These are phyloP conservation scores for Yarrowia keelungensis DNA, from an alignment of 805 yeast genomes.

Conservation along the genomic window DNA sequence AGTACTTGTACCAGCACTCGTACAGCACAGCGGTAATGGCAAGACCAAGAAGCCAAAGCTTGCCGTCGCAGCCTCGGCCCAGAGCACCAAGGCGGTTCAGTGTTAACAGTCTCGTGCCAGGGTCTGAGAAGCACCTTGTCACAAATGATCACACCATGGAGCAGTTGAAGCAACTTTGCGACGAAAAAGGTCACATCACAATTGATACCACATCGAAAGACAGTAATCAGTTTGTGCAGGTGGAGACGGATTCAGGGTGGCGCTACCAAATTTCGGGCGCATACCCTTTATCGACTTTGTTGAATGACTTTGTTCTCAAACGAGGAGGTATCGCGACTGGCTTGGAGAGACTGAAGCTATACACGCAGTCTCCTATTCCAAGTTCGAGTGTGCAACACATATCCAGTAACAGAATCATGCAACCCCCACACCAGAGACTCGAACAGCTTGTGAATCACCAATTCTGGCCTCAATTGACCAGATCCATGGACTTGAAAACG, in stretches of 20 bases:
- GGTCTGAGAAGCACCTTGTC: neutral
- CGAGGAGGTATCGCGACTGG: constrained; percentile 71
- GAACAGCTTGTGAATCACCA: constrained; percentile 73
- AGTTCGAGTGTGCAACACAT: neutral
- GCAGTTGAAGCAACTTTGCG: constrained; percentile 81
- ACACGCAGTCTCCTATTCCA: neutral
- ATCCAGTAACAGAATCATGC: constrained; percentile 47
- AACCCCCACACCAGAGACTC: constrained; percentile 83
- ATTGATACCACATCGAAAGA: constrained; percentile 72
- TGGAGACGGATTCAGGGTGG: constrained; percentile 84
- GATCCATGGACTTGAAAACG: constrained; percentile 67
- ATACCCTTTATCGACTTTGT: constrained; percentile 81
- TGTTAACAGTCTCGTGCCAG: neutral
- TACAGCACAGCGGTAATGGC: neutral
- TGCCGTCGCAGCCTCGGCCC: constrained; percentile 5
- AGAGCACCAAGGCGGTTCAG: constrained; percentile 7
- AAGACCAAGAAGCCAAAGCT: constrained; percentile 12
- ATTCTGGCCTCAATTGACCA: constrained; percentile 82
- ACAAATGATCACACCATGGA: constrained; percentile 9
- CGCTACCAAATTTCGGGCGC: constrained; percentile 86
- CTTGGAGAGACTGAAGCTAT: neutral
- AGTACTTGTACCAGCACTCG: neutral
- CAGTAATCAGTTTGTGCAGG: constrained; percentile 70
- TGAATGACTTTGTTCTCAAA: constrained; percentile 81
- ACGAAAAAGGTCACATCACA: constrained; percentile 81